Base-by-base conservation (phyloP, 1,284 basidiomycete species). In the Singerocomus rubriflavus region DNA sequence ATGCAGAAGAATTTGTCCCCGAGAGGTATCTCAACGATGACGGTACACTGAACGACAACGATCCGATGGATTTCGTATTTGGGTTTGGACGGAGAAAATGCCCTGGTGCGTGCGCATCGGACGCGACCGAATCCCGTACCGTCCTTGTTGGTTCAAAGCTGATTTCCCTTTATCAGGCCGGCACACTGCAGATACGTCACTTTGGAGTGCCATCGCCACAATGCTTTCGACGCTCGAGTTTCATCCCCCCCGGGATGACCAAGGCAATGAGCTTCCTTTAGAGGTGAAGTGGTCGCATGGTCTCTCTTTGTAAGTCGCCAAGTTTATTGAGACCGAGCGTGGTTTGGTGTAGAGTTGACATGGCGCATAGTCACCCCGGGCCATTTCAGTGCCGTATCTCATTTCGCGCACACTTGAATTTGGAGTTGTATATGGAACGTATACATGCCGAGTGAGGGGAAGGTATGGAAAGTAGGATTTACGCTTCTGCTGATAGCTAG, bases 21-120 rank as follows among this genome's bases (percentile, higher is more conserved):
- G 62, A 64, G 25, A 40, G 55, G 21, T 55, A 50, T 14, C 35
- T 66, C 10, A 17, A 21, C 9, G 45, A 44, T 4, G 30, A 60
- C 8, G 60, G 57, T 0, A 33, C 27, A 13, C 9, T 63, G 12
- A 60, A 49, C 5, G 38, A 51, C 4, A 51, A 56, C 3, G 33
- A 61, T 38, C 59, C 49, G 6, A 27, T 33, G 12, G 46, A 52
- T 10, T 64, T 54, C 10, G 5, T 32, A 10, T 65, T 64, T 31
- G 53, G 61, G 1, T 59, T 65, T 26, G 63, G 63, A 9, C 48
- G 61, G 2, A n/a, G 61, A 30, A 43, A 52, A 30, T 59, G 54
- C n/a, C 32, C 42, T 3, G 55, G 57, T 62, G 10, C 14, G 57
- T 62, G 10, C 11, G 35, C 29, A 30, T 11, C 5, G 8, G 29